These are phyloP conservation scores for Quercus phellos DNA, from an alignment of 331 rosid species.

Conservation along the genomic window DNA sequence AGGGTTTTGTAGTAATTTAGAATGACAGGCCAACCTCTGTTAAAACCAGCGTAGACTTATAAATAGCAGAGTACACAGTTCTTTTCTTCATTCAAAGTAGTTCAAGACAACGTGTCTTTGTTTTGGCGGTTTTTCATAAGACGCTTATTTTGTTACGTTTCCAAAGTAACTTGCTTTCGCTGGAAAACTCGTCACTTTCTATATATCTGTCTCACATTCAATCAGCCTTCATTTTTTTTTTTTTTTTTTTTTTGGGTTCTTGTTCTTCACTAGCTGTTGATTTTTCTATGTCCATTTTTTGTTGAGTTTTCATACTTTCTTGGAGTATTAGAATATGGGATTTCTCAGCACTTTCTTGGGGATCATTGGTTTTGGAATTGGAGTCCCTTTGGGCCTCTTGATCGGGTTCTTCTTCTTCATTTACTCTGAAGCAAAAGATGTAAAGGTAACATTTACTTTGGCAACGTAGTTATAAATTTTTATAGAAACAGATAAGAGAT, in stretches of 20 bases:
- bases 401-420: constrained; percentile 72
- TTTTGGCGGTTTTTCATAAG: constrained; percentile 37
- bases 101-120: constrained; percentile 13
- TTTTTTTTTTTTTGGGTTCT: not conserved
- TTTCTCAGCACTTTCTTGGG: constrained; percentile 55
- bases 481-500: not conserved
- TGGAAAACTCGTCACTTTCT: not conserved
- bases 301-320: not conserved
- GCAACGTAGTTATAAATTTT: not conserved
- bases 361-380: constrained; percentile 64
- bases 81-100: not conserved
- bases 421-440: constrained; percentile 52
- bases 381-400: constrained; percentile 78
- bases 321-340: constrained; percentile 44
- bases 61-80: not conserved
- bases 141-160: constrained; percentile 7
- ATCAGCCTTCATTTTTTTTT: not conserved
- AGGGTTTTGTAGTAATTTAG: not conserved
- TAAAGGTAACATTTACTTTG: constrained; percentile 37
- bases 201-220: not conserved
- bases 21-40: not conserved
- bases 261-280: not conserved
- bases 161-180: not conserved
- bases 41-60: not conserved
- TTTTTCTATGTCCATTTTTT: not conserved